Evolutionary conservation across 2,329 filamentous ascomycete genomes (phyloP), one percentile per base, ranked within the genome.

Genomic region (Rhytidhysteron rufulum): DNA sequence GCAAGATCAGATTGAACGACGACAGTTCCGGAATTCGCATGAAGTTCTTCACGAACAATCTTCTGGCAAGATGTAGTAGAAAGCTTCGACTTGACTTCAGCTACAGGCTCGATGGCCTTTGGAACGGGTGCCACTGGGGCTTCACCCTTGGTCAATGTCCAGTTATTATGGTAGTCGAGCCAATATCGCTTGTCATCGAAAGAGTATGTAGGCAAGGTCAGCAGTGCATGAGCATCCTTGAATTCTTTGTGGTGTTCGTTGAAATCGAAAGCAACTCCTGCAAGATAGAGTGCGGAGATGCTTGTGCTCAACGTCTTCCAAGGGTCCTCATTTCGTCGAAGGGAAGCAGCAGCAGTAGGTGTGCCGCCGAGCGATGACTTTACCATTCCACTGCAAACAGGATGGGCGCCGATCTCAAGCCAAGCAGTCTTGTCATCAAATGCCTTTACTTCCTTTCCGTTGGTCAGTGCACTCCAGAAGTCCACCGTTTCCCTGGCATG

Each of bases 341-440:
- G 69, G 3, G 82, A 80, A 3, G 81, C 74, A 9, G 78, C 72
- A 11, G 77, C 75, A 30, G 75, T 70, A 19, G 75, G 77, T 8
- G 71, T 66, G 5, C 67, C 63, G 19, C 75, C 76, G 39, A 85
- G 73, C 4, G 77, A 79, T 13, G 78, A 75, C 68, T 83, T 84
- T 48, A 87, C 75, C 74, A 88, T 82, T 43, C 77, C 77, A 32
- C 75, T 74, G 62, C 79, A 85, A 11, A 88, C 77, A 0, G 84
- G 83, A 53, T 87, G 82, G 27, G 85, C 83, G n/a, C 85, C 85
- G 47, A 88, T 68, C 60, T 89, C 85, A 41, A 89, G 68, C 78
- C 80, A 88, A 21, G 81, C 73, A 5, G 82, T 85, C 65, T 81
- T 79, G 47, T 82, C 78, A 46, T 83, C 74, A 34, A 86, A 78